These are phyloP conservation scores for Breynia disticha DNA, from an alignment of 441 rosid genomes.

Conservation along the genomic window DNA sequence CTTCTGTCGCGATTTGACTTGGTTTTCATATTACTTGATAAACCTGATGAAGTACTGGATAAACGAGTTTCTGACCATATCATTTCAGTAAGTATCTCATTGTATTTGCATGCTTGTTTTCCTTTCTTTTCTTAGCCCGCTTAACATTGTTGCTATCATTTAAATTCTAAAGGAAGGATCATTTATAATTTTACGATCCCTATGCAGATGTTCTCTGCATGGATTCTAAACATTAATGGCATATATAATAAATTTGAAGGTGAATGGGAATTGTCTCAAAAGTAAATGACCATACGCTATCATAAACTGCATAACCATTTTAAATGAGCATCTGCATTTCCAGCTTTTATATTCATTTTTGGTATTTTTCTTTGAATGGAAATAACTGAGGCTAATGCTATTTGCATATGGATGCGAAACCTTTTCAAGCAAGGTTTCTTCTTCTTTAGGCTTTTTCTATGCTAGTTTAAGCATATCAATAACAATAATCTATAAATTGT, in stretches of 20 bases:
- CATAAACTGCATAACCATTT: neutral
- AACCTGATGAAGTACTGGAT: constrained; percentile 88
- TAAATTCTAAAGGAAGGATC: neutral
- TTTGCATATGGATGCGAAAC: no score
- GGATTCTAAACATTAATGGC: neutral
- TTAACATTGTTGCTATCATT: no score
- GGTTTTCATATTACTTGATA: constrained; percentile 94
- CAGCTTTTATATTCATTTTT: neutral
- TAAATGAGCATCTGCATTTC: neutral
- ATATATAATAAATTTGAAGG: neutral
- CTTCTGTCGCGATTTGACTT: constrained; percentile 95
- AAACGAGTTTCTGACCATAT: constrained; percentile 93
- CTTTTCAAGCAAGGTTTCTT: no score
- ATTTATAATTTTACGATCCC: neutral
- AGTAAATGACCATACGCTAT: neutral
- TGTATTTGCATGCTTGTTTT: constrained; percentile 14
- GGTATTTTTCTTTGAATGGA: no score
- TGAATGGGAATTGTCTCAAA: neutral
- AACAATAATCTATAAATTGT: no score
- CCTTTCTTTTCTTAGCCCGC: neutral
- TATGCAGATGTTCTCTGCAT: neutral
- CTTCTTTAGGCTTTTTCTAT: no score
- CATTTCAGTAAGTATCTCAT: constrained; percentile 72
- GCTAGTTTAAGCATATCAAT: no score
- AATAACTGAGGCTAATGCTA: no score